A percentile compares a stretch with the other conserved stretches of the same genome.
Evolutionary conservation across 2,329 filamentous ascomycete genomes (phyloP).

Genomic region (Phialophora tarda): DNA sequence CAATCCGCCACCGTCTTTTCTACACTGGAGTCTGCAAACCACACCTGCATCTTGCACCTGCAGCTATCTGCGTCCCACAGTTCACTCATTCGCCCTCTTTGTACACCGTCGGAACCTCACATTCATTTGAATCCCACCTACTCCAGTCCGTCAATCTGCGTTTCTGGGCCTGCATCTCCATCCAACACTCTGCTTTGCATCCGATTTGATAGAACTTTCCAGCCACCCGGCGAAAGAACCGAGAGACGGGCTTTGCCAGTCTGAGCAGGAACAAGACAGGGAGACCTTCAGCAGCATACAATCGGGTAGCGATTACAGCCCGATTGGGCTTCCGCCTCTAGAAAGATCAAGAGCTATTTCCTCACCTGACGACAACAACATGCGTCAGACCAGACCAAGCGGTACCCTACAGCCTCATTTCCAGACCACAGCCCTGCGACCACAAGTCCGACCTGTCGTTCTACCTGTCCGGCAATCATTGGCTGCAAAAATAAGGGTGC

Average conservation of each 20-base stretch:
- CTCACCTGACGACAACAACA: constrained; percentile 36
- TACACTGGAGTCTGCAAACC: constrained; percentile 21
- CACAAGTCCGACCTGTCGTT: constrained; percentile 34
- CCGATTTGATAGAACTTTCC: constrained; percentile 9
- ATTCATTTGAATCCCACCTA: constrained; percentile 17
- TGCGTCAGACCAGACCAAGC: constrained; percentile 36
- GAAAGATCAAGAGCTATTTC: constrained; percentile 1
- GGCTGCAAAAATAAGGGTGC: constrained; percentile 37
- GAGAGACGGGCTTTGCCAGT: not conserved
- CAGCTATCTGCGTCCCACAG: constrained; percentile 11
- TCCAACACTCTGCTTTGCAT: constrained; percentile 3
- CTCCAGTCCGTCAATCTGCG: constrained; percentile 19
- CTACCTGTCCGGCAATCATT: constrained; percentile 37
- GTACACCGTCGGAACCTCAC: constrained; percentile 14
- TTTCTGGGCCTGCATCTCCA: constrained; percentile 13
- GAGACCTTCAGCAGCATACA: not conserved
- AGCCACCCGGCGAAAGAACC: constrained; percentile 1
- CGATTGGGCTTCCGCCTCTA: not conserved
- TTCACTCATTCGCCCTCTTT: constrained; percentile 27
- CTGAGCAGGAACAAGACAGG: not conserved
- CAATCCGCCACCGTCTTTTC: constrained; percentile 18
- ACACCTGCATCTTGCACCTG: constrained; percentile 18
- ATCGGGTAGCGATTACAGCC: constrained; percentile 4
- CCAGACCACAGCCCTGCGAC: constrained; percentile 34
- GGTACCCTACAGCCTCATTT: constrained; percentile 37